These are phyloP conservation scores for Sutorius eximius DNA, from an alignment of 1,284 basidiomycete species.

Conservation along the genomic window DNA sequence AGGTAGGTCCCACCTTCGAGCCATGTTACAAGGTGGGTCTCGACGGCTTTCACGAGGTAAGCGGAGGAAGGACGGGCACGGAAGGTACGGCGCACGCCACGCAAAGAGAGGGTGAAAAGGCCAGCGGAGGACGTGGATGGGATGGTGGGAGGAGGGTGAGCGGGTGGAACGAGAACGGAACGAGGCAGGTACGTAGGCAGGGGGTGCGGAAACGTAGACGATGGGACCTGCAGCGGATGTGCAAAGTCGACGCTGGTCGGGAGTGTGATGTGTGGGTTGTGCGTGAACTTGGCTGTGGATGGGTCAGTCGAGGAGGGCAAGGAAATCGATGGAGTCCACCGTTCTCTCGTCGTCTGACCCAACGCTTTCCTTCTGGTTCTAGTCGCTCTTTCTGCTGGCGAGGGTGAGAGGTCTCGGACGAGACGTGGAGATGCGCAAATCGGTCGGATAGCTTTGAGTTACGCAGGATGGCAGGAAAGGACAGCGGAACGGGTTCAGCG, in stretches of 20 bases:
- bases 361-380: constrained; percentile 74
- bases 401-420: constrained; percentile 2
- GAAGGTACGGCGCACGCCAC: constrained; percentile 68
- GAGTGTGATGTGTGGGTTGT: constrained; percentile 66
- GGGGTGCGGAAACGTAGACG: constrained; percentile 71
- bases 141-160: constrained; percentile 42
- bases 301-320: constrained; percentile 6
- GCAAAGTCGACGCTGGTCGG: constrained; percentile 58
- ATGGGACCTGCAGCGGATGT: constrained; percentile 44
- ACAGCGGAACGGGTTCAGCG: constrained; percentile 50
- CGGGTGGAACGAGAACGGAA: constrained; percentile 50
- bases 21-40: constrained; percentile 65
- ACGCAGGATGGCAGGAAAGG: constrained; percentile 68
- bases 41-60: constrained; percentile 62
- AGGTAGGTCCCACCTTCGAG: constrained; percentile 58
- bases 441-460: constrained; percentile 52
- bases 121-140: constrained; percentile 64
- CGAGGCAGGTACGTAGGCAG: constrained; percentile 69
- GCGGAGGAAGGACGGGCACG: constrained; percentile 62
- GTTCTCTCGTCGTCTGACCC: constrained; percentile 73
- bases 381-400: constrained; percentile 39
- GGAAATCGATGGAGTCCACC: constrained; percentile 42
- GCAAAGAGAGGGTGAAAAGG: constrained; percentile 71
- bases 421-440: constrained; percentile 49
- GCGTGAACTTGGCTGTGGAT: constrained; percentile 58